Percentiles rank a stretch among this genome's conserved stretches.
phyloP scores from a whole-genome alignment of 2,329 filamentous ascomycete species.

The Ustulina deusta region DNA sequence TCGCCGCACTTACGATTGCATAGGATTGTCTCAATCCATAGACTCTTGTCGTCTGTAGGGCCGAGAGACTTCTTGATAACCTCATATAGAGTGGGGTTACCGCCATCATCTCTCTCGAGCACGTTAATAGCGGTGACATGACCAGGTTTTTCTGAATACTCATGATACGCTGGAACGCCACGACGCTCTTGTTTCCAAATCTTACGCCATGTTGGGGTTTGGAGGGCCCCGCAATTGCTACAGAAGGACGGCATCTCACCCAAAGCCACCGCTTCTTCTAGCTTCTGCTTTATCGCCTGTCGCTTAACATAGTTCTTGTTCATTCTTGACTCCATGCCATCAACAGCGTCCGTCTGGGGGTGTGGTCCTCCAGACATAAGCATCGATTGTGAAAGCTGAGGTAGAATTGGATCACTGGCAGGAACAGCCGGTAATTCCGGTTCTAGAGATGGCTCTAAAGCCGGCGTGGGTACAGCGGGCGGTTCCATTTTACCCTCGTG shows the following conservation, averaged over 20 bases:
- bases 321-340: slow-evolving; percentile 56
- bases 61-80: slow-evolving; percentile 81
- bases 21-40: slow-evolving; percentile 78
- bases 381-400: slow-evolving; percentile 49
- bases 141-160: slow-evolving; percentile 79
- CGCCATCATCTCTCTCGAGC: slow-evolving; percentile 71
- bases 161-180: slow-evolving; percentile 76
- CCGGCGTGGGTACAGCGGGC: slow-evolving; percentile 40
- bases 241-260: slow-evolving; percentile 91
- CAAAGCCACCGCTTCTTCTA: slow-evolving; percentile 74
- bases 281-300: slow-evolving; percentile 67
- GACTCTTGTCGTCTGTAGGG: slow-evolving; percentile 70
- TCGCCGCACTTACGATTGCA: slow-evolving; percentile 80
- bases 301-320: slow-evolving; percentile 76
- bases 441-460: slow-evolving; percentile 44
- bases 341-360: slow-evolving; percentile 58
- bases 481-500: slow-evolving; percentile 40
- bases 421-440: slow-evolving; percentile 54
- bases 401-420: slow-evolving; percentile 61
- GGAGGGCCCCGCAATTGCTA: slow-evolving; percentile 91
- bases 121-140: slow-evolving; percentile 80
- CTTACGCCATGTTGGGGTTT: slow-evolving; percentile 96
- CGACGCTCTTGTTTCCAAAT: slow-evolving; percentile 83
- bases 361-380: slow-evolving; percentile 56
- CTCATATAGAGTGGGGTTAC: slow-evolving; percentile 74